Evolutionary conservation across 768 basidiomycete genomes (phyloP).

Genomic region (Leccinum truebloodii): DNA sequence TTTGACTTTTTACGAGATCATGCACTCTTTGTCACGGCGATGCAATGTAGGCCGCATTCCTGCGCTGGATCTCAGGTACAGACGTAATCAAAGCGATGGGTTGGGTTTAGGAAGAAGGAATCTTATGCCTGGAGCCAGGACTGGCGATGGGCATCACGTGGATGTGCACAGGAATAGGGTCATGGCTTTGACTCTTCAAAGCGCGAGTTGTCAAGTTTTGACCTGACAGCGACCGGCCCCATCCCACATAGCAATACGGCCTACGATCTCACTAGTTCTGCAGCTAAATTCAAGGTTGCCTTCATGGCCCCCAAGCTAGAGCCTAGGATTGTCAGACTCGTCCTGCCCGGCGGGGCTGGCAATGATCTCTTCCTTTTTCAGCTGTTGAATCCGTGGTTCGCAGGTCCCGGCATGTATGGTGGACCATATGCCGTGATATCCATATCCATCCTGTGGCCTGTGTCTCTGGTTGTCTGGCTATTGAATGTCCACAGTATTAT

Average conservation of each 20-base stretch:
- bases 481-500: conserved; percentile 5
- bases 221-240: background rate
- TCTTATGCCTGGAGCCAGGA: background rate
- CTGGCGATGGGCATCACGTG: background rate
- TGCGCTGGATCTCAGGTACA: background rate
- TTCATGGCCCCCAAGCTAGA: background rate
- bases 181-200: background rate
- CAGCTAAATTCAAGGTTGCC: background rate
- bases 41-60: background rate
- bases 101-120: background rate
- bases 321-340: background rate
- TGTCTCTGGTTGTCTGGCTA: background rate
- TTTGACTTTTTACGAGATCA: background rate
- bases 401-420: background rate
- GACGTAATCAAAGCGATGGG: background rate
- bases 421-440: conserved; percentile 1
- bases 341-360: too few relatives aligned
- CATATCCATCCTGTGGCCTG: background rate
- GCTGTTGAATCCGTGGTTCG: background rate
- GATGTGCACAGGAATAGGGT: background rate
- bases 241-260: background rate
- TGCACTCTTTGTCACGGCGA: background rate
- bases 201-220: background rate
- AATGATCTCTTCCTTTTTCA: background rate
- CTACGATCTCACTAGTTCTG: background rate